Base-by-base conservation (phyloP, 352 stramenopile species). In the Ophiocytium majus region DNA sequence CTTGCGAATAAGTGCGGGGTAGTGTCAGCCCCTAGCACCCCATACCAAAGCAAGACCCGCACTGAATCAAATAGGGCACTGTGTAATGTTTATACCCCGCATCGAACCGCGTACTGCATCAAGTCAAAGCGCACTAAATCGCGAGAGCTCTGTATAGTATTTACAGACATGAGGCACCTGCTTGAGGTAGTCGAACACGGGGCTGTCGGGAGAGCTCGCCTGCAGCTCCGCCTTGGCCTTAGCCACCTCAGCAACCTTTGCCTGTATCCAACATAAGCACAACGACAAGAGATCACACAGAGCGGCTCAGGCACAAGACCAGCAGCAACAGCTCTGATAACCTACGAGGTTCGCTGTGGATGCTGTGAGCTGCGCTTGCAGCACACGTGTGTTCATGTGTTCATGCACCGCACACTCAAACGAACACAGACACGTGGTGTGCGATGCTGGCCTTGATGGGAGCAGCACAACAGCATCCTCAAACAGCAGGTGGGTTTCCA, bases 181-280 rank as follows among this genome's bases (percentile, higher is more conserved):
- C 50, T 81, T 36, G n/a, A 81, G 75, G 49, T 37, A 36, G 5
- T 81, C 50, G 32, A 81, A 81, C 10, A 81, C 36, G 9, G 36
- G 5, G 36, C 36, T 81, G 31, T 81, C 1, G 9, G 75, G 75
- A 10, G 37, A 37, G 36, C 36, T 50, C n/a, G 31, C 31, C 28
- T 37, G 10, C 31, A 81, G 75, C 1, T 57, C 36, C 49, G 31
- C 75, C 50, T 36, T 81, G 5, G 19, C 19, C 50, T 81, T 81
- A 50, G 31, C 31, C 19, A 81, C 75, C 50, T 81, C 75, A 37
- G 75, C 75, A 17, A 63, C 32, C 17, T 81, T 81, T 32, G 31
- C 36, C 75, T 81, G 75, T 17, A 35, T 5, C 5, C 5, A 43
- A 78, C 35, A 78, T 43, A 5, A 43, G 35, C 5, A 14, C 35